Conservation (phyloP, 148 eudicot genomes). For the Pouteria glomerata region DNA sequence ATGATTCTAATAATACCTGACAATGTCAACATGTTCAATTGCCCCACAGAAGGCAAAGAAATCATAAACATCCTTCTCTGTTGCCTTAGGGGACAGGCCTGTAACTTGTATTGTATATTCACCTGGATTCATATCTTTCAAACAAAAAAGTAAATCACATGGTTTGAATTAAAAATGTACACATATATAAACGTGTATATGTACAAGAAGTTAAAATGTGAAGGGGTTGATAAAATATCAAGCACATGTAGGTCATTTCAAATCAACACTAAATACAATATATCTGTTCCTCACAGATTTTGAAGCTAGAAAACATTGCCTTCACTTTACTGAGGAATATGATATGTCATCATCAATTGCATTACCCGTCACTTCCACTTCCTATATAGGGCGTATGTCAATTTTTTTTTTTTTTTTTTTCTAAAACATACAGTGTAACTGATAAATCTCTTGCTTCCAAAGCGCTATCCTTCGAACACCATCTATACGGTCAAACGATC, state of each 20-base stretch:
- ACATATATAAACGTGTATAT: too few species aligned
- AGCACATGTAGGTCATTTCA: neutral
- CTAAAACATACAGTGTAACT: neutral
- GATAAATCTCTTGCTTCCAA: neutral
- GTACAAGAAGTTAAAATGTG: too few species aligned
- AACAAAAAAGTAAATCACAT: too few species aligned
- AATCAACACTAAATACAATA: neutral
- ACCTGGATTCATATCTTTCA: slow-evolving; percentile 65
- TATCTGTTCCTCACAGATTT: neutral
- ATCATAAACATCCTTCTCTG: slow-evolving; percentile 55
- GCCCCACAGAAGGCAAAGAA: slow-evolving; percentile 66
- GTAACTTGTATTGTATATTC: slow-evolving; percentile 58
- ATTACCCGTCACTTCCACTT: too few species aligned
- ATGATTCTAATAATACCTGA: slow-evolving; percentile 40
- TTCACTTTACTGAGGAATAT: neutral
- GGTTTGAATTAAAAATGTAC: too few species aligned
- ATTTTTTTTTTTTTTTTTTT: neutral
- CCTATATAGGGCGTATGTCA: neutral
- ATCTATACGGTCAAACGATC: too few species aligned
- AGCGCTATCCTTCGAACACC: too few species aligned
- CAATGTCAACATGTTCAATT: slow-evolving; percentile 54
- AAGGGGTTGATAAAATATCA: too few species aligned
- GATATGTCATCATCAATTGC: neutral
- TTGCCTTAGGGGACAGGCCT: slow-evolving; percentile 51
- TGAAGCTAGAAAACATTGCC: neutral